phyloP scores from a whole-genome alignment of 345 rosid genomes.

The Eucalyptus cloeziana region DNA sequence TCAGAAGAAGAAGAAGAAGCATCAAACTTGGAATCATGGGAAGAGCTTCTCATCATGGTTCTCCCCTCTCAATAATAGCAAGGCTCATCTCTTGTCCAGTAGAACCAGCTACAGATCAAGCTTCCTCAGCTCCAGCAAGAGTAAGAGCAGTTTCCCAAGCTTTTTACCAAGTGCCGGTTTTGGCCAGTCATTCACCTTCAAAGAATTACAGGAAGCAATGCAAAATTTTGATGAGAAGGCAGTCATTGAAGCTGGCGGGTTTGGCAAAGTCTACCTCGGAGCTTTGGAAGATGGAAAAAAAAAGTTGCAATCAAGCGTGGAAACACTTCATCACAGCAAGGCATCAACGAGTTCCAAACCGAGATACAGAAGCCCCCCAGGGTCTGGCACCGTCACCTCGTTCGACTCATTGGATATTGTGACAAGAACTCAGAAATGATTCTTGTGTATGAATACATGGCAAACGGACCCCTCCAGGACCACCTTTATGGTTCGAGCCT shows the following conservation, averaged over 20 bases:
- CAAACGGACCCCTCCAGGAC: conserved; percentile 67
- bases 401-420: conserved; percentile 64
- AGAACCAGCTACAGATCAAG: conserved; percentile 45
- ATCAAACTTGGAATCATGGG: conserved; percentile 46
- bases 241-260: conserved; percentile 63
- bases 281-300: conserved; percentile 46
- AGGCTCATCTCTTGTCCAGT: conserved; percentile 34
- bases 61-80: conserved; percentile 39
- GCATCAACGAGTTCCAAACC: conserved; percentile 74
- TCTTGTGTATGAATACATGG: conserved; percentile 78
- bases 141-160: conserved; percentile 41
- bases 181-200: conserved; percentile 48
- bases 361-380: conserved; percentile 81
- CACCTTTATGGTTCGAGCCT: conserved; percentile 54
- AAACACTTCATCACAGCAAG: conserved; percentile 59
- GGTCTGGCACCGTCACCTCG: conserved; percentile 71
- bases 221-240: conserved; percentile 61
- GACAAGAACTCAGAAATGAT: conserved; percentile 75
- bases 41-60: conserved; percentile 73
- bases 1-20: conserved; percentile 34
- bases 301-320: conserved; percentile 66
- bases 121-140: conserved; percentile 42
- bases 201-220: conserved; percentile 53
- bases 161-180: conserved; percentile 46
- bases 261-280: conserved; percentile 71